These are phyloP conservation scores for Hypoxylon sp. DNA, from an alignment of 2,329 filamentous ascomycete species.

Conservation along the genomic window DNA sequence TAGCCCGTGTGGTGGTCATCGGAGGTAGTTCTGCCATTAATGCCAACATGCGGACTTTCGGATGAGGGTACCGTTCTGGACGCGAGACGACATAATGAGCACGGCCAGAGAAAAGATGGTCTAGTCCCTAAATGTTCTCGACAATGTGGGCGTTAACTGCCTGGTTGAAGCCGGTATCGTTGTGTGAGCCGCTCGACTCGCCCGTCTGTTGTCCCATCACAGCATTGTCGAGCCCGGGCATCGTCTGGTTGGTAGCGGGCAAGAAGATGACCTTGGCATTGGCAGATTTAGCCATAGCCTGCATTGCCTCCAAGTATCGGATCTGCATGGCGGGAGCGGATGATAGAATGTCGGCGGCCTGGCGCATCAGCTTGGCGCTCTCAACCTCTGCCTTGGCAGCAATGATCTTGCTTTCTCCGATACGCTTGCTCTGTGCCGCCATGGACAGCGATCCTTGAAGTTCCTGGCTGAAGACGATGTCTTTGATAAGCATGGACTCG, in stretches of 20 bases:
- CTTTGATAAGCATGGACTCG: conserved; percentile 99
- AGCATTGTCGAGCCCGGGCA: conserved; percentile 56
- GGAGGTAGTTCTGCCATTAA: background rate
- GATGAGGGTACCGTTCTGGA: background rate
- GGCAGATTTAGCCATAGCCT: conserved; percentile 94
- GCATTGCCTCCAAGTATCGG: conserved; percentile 97
- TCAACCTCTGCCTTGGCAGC: conserved; percentile 97
- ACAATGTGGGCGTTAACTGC: conserved; percentile 80
- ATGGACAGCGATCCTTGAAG: conserved; percentile 96
- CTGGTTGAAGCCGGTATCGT: conserved; percentile 72
- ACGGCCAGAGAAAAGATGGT: too few relatives aligned
- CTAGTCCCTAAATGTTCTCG: conserved; percentile 79
- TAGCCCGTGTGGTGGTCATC: background rate
- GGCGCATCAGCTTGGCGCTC: conserved; percentile 89
- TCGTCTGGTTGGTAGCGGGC: conserved; percentile 70
- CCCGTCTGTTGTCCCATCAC: conserved; percentile 51
- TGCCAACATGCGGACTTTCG: conserved; percentile 10
- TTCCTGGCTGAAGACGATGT: conserved; percentile 96
- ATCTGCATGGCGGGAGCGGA: conserved; percentile 98
- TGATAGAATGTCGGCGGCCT: conserved; percentile 92
- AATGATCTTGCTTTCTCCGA: conserved; percentile 98
- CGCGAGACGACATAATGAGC: background rate
- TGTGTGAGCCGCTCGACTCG: conserved; percentile 66
- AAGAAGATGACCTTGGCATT: conserved; percentile 90
- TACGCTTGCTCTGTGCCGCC: conserved; percentile 98